Base-by-base conservation (phyloP, 129 eudicot species). In the Ambrosia trifida region DNA sequence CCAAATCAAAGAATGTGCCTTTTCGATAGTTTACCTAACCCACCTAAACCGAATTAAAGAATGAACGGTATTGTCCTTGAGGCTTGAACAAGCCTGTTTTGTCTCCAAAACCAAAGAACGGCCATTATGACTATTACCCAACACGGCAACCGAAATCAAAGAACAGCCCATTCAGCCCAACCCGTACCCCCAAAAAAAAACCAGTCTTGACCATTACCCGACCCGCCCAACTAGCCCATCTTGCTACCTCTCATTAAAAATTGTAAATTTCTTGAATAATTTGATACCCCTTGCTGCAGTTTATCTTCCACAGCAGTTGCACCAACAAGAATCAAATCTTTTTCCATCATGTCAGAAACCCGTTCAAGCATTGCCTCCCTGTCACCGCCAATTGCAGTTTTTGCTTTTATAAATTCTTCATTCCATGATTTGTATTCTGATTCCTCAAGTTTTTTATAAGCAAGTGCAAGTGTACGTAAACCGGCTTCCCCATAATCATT, bases 291-390 rank as follows among this genome's bases (percentile, higher is more conserved):
- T 59, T 76, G 82, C 76, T 95, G 99, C 64, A 95, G 80, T 74
- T 95, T 95, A 82, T 95, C 99, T 80, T 95, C 99, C 19, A 95
- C 97, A 14, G 99, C 99, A 52, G 99, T 95, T 51, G 99, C 99
- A 77, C 99, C 99, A 20, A 95, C 85, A 78, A 95, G 97, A 68
- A 88, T 86, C 58, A 95, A 74, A 72, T 95, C 97, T 56, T 70
- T 90, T 77, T 95, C 99, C 82, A 95, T 84, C 85, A 80, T 58
- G 68, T 95, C 99, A 7, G 99, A 85, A 12, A 85, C 68, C 60
- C 80, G 76, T 61, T 95, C 99, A 67, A 95, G 96, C 91, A 78
- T 84, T 12, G 80, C 77, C 11, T 95, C 99, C 74, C 99, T 81
- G 63, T 95, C 96, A 53, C 88, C 95, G n/a, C 84, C 85, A 53